These are phyloP conservation scores for Aspergillus felis DNA, from an alignment of 2,329 filamentous ascomycete genomes.

Conservation along the genomic window DNA sequence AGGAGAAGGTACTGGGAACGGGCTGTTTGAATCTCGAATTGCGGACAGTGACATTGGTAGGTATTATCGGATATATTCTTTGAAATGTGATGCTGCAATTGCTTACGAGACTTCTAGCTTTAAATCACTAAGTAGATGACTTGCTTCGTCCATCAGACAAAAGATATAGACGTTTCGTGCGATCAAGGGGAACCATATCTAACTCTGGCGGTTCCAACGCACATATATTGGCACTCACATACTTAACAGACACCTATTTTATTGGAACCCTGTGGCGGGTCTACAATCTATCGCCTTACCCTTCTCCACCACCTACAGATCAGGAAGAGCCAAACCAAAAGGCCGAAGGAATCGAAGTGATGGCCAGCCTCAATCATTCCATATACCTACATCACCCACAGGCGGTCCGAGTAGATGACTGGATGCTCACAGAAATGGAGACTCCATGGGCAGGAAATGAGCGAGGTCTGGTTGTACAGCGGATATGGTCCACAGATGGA, in stretches of 20 bases:
- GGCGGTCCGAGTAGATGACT: constrained; percentile 48
- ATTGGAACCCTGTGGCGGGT: constrained; percentile 82
- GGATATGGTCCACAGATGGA: constrained; percentile 49
- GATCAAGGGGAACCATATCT: constrained; percentile 63
- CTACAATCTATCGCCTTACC: constrained; percentile 74
- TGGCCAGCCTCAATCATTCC: constrained; percentile 49
- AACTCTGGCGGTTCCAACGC: constrained; percentile 69
- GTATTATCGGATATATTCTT: background rate
- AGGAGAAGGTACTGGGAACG: constrained; percentile 57
- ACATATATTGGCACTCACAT: constrained; percentile 82
- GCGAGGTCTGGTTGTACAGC: constrained; percentile 46
- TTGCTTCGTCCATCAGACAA: constrained; percentile 58
- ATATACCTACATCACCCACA: constrained; percentile 50
- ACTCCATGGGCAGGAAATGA: constrained; percentile 50
- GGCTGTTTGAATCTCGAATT: constrained; percentile 53
- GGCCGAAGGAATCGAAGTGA: constrained; percentile 41
- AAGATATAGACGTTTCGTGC: constrained; percentile 56
- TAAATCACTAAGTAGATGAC: constrained; percentile 26
- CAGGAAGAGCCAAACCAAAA: constrained; percentile 25
- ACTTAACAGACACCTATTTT: constrained; percentile 90
- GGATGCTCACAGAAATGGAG: constrained; percentile 48
- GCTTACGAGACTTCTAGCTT: background rate
- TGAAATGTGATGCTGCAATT: background rate
- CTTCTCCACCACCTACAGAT: constrained; percentile 39
- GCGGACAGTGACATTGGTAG: background rate